Base-by-base conservation (phyloP, 805 yeast species). In the Ogataea siamensis region DNA sequence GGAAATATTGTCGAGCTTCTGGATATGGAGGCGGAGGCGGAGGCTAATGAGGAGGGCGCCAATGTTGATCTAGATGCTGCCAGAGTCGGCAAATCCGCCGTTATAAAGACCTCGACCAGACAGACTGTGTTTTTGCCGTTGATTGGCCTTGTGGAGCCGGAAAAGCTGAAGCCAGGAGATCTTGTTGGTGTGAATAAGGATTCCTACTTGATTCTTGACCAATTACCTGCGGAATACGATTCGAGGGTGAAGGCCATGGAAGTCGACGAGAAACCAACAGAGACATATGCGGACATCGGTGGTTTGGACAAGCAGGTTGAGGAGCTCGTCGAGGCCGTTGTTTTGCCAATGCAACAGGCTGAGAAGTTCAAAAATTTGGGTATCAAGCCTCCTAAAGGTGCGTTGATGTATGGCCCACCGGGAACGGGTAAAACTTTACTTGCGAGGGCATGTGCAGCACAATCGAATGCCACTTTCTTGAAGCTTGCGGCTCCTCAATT, bases 361-460 rank as follows among this genome's bases (percentile, higher is more conserved):
- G 99, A 93, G 39, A 91, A 93, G 66, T 91, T 93, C 70, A 86
- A 86, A 59, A 80, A 79, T 42, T 71, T 93, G 66, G 99, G 99
- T 40, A 89, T 93, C 58, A 91, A 86, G 61, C 94, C 99, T 11
- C 99, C 99, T 42, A 93, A 93, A 63, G 99, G 99, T 62, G 98
- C 96, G 3, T 72, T 93, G 37, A 87, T 93, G 89, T 93, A 93
- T 61, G 99, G 99, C 24, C 98, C 99, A 7, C 99, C 99, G 37
- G 99, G 99, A 63, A 93, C 99, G 2, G 99, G 99, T 63, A 93
- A 93, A 66, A 93, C 99, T 2, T 70, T 93, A 45, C 73, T 93
- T 50, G 99, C 99, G 7, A 81, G 96, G 62, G 99, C 99, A 2
- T 95, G 97, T 68, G 99, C 99, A 16, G 96, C 97, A 38, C 98